Base-by-base conservation (phyloP, 352 stramenopile species). In the Phytophthora europaea region DNA sequence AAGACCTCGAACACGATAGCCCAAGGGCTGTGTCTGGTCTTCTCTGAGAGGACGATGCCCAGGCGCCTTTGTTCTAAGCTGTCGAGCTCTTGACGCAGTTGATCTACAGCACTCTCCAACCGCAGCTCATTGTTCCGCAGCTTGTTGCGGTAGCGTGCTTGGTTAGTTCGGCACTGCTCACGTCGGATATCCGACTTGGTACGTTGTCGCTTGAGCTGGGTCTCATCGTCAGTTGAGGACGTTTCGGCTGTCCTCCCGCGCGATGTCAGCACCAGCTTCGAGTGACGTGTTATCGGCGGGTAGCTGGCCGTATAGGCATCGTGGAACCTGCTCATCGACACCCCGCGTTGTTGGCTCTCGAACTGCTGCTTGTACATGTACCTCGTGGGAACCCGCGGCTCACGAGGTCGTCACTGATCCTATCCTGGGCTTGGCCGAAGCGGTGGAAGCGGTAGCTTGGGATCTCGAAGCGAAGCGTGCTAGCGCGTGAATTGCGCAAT, bases 121-220 rank as follows among this genome's bases (percentile, higher is more conserved):
- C 62, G 34, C 13, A 33, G 12, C 50, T 67, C 26, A 7, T 40
- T 34, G 10, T 26, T 55, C 6, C 58, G 57, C 50, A 64, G 66
- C 33, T 64, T 73, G 36, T 68, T 60, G n/a, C 66, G 66, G 58
- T 67, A 73, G 36, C 66, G 57, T 6, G 57, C 58, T 36, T 73
- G 66, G 31, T 68, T 73, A 38, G 51, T 51, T 3, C 59, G 58
- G 38, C 66, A 73, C 31, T 73, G 66, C n/a, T 73, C 51, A 13
- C 51, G 61, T 10, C 48, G 48, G 48, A 54, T 54, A 18, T 51
- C 43, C 18, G 16, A 51, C 45, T 23, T 52, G 16, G 45, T 23
- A 1, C 16, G 45, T 13, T 52, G 16, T 10, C 18, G 4, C 45
- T 23, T 52, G 5, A 7, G 45, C 2, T 13, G 18, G 10, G 6